Evolutionary conservation across 2,329 filamentous ascomycete genomes (phyloP), one percentile per base, ranked within the genome.

Genomic region (Fusarium sp.): DNA sequence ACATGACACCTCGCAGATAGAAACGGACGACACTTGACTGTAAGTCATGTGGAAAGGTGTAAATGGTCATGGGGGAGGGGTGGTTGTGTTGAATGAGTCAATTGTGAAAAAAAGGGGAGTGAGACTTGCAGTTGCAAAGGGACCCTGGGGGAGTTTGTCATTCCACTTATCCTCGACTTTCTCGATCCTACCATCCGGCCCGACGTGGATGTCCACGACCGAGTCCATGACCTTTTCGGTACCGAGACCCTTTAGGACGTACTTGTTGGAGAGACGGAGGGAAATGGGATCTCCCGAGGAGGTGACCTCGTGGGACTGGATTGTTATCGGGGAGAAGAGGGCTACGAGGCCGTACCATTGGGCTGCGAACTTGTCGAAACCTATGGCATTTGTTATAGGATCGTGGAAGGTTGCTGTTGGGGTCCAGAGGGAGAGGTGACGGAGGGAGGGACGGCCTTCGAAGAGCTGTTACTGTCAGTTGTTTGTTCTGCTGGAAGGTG

Each of bases 361-460:
- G 4, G 85, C 83, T 18, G 83, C 80, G 72, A 79, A 87, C 76
- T 89, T 85, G 71, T 87, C 85, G 64, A 87, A 86, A 10, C 90
- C 90, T 24, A 82, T 78, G 2, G 90, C 89, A 38, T 88, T 84
- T 47, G 89, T 90, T 54, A 92, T 81, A 6, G 88, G 89, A 77
- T 92, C 90, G 34, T 85, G 80, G 79, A 92, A 92, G 0, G 84
- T 85, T 9, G 85, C 90, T 40, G 88, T 84, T 67, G 88, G 88
- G 58, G 83, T 84, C 90, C 90, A 92, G 27, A 92, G 84, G 16
- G 84, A 82, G 54, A 92, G 85, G 78, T 92, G 91, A 45, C 85
- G 85, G 4, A 91, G 84, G 2, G 88, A 89, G 0, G 90, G 89
- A 20, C 87, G 85, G 54, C 90, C 90, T 37, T 88, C 87, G 78